phyloP scores from a whole-genome alignment of 257 asterid species.

The Oldenlandia corymbosa region DNA sequence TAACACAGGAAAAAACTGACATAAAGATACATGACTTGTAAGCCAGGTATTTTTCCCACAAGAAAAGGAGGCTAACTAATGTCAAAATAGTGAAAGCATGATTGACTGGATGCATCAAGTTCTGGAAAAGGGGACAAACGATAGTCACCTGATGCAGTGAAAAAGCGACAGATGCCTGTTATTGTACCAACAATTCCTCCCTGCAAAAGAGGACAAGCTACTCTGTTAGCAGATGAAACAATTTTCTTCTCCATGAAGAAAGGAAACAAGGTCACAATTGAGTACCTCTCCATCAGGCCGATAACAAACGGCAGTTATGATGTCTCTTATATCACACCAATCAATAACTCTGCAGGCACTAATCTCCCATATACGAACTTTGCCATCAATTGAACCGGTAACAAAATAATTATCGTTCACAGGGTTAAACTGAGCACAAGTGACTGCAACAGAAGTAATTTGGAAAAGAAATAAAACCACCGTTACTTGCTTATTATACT shows the following conservation, averaged over 20 bases:
- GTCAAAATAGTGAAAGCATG: background rate
- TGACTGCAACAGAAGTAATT: conserved; percentile 52
- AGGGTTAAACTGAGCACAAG: conserved; percentile 79
- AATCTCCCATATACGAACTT: conserved; percentile 79
- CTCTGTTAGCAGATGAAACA: background rate
- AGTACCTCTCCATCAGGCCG: conserved; percentile 83
- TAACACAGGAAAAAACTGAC: conserved; percentile 26
- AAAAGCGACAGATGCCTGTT: conserved; percentile 65
- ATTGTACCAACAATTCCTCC: conserved; percentile 79
- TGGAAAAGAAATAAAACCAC: conserved; percentile 6
- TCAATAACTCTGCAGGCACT: conserved; percentile 64
- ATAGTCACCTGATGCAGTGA: conserved; percentile 58
- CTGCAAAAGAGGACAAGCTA: conserved; percentile 29
- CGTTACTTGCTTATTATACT: background rate
- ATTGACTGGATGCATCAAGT: background rate
- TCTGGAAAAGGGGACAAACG: background rate
- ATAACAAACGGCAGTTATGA: conserved; percentile 81
- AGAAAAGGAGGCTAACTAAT: background rate
- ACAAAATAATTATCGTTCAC: conserved; percentile 64
- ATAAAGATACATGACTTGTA: background rate
- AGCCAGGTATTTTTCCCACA: background rate
- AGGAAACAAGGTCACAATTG: conserved; percentile 3
- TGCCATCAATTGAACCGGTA: conserved; percentile 96
- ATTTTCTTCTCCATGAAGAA: background rate
- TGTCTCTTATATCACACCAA: conserved; percentile 80